Percentiles rank a stretch among this genome's conserved stretches.
These are phyloP conservation scores for Calonectria pauciramosa DNA, from an alignment of 2,329 filamentous ascomycete species.

Conservation along the genomic window DNA sequence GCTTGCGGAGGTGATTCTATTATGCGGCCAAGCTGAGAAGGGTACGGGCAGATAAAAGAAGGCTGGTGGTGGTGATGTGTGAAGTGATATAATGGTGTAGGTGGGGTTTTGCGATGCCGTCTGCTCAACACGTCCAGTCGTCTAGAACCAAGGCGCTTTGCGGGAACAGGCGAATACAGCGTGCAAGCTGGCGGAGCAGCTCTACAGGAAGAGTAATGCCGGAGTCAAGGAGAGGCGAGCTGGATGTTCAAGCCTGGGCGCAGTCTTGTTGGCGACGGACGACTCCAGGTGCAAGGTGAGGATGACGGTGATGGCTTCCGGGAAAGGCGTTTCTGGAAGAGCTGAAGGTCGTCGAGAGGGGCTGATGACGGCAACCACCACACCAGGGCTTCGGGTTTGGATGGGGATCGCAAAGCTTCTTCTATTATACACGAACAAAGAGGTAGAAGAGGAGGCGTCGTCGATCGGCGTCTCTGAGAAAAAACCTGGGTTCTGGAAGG, in stretches of 20 bases:
- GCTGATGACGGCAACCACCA: slow-evolving; percentile 26
- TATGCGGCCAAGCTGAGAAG: background rate
- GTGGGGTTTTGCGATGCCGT: background rate
- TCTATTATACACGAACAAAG: slow-evolving; percentile 23
- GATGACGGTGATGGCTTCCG: slow-evolving; percentile 30
- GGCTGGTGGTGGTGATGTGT: background rate
- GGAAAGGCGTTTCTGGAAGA: slow-evolving; percentile 28
- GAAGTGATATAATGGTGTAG: background rate
- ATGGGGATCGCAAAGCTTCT: slow-evolving; percentile 28
- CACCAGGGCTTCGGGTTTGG: slow-evolving; percentile 4
- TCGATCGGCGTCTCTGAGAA: slow-evolving; percentile 18
- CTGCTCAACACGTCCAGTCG: background rate
- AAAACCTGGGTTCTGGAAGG: slow-evolving; percentile 20
- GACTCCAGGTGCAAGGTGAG: slow-evolving; percentile 14
- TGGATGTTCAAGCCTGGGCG: background rate
- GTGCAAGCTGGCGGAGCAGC: background rate
- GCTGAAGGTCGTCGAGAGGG: slow-evolving; percentile 23
- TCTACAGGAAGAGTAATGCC: background rate
- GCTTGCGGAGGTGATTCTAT: background rate
- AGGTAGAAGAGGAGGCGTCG: slow-evolving; percentile 2
- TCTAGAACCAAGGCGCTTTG: background rate
- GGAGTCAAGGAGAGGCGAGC: background rate
- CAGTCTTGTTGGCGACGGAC: slow-evolving; percentile 16
- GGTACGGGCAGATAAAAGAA: background rate
- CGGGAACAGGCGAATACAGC: background rate